Evolutionary conservation across 2,329 filamentous ascomycete genomes (phyloP), one percentile per base, ranked within the genome.

Genomic region (Lasiodiplodia sp.): DNA sequence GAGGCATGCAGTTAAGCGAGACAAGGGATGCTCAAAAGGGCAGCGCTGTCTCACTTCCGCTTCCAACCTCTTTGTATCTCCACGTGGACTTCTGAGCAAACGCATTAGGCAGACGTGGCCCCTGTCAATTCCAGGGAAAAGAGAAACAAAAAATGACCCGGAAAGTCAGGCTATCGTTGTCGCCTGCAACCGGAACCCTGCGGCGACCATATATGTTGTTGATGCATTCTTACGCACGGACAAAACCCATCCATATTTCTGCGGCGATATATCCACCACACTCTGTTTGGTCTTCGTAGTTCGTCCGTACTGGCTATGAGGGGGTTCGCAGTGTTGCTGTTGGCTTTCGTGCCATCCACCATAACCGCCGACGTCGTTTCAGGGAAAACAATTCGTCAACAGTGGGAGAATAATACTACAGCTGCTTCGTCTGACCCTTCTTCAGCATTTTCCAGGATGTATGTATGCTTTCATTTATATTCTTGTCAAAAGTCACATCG

Each of bases 211-310:
- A 38, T 18, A 28, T 62, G 58, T 25, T 49, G 16, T 51, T 18
- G 40, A 8, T 62, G 23, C 58, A 62, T 62, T 62, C 58, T 62
- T 62, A 16, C 25, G 58, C 40, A 49, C 40, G 25, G 40, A 34
- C 40, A 62, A 49, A 14, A 44, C 23, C 58, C 7, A 14, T 49
- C 34, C 40, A 49, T 49, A 62, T 47, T n/a, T 28, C 38, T 47
- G 38, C 37, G 12, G 6, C 40, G 21, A 3, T 31, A 16, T 18
- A 44, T 28, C 44, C 31, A 34, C 31, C 31, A 10, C 31, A 34
- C 25, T 49, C 21, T 34, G 2, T 31, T 31, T 31, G 25, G 18
- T 34, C 16, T 62, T 62, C 58, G 18, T 25, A 37, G 2, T 23
- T 34, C n/a, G n/a, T 21, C 58, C 28, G 58, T 25, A 51, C 25